Evolutionary conservation across 2,329 filamentous ascomycete species (phyloP), one percentile per base, ranked within the genome.

Genomic region (Diaporthe eres): DNA sequence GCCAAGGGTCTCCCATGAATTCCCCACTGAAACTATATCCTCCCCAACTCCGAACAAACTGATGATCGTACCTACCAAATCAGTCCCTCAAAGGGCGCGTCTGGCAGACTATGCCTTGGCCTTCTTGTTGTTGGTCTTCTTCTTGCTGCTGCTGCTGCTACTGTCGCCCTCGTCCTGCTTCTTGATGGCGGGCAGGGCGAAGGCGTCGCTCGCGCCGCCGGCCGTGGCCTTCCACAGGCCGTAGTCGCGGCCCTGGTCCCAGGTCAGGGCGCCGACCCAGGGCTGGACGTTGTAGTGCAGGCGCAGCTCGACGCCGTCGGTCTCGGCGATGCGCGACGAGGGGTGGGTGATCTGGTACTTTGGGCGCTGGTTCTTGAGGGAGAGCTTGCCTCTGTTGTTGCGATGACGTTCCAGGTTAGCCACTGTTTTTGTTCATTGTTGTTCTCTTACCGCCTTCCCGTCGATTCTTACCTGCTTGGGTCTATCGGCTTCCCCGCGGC

Each of bases 341-440:
- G 96, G 94, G 84, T 98, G 95, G 6, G 96, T 98, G 85, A 99
- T 97, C 83, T 98, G 95, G 88, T 99, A 99, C 85, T 99, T 99
- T 3, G 96, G 94, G 82, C 93, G 94, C 84, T 98, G 95, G 84
- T 96, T 96, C 82, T 92, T 92, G 79, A 98, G 89, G 75, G 91
- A 90, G 53, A 98, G 86, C 72, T 94, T 90, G 42, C 96, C 96
- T 8, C 93, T 92, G 47, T 37, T 75, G 70, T 49, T 37, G 31
- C 4, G 15, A n/a, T 31, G 1, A 3, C 28, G 28, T 31, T 28
- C 28, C 4, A 2, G 3, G 60, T 71, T 9, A 60, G 74, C 39
- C 15, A 13, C 9, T 9, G 37, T n/a, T 44, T 10, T 25, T 42
- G 19, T 15, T 15, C 28, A n/a, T 15, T 13, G 13, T 22, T 31